A percentile compares a stretch with the other conserved stretches of the same genome.
phyloP scores from a whole-genome alignment of 352 stramenopile genomes.

The Elongisporangium anandrum region DNA sequence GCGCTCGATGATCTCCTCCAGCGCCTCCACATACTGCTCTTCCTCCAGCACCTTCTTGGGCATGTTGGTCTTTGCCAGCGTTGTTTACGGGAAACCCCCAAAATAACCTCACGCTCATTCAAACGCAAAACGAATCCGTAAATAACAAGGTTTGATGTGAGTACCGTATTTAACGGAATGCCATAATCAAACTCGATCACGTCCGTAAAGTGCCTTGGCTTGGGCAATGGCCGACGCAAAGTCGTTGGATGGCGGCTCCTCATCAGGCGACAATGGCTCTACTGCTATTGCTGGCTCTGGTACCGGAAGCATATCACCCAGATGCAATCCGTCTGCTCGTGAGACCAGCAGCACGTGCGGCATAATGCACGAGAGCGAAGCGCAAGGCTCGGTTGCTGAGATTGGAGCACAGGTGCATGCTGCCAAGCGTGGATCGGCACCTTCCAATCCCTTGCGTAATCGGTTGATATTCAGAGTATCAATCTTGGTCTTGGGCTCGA shows the following conservation, averaged over 20 bases:
- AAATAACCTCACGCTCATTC: not conserved
- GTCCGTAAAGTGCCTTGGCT: not conserved
- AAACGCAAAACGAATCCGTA: not conserved
- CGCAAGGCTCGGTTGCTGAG: conserved; percentile 31
- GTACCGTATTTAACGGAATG: not conserved
- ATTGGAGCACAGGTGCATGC: conserved; percentile 32
- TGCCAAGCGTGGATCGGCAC: conserved; percentile 31
- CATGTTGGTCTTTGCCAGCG: conserved; percentile 10
- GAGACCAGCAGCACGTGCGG: conserved; percentile 46
- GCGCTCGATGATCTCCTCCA: conserved; percentile 81
- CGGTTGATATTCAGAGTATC: conserved; percentile 4
- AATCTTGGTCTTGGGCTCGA: conserved; percentile 11
- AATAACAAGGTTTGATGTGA: not conserved
- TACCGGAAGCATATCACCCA: not conserved
- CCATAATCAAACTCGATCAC: not conserved
- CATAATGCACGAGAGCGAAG: conserved; percentile 49
- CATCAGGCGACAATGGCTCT: not conserved
- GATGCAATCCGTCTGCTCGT: not conserved
- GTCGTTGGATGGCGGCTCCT: not conserved
- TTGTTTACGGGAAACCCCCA: not conserved
- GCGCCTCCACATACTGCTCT: conserved; percentile 67
- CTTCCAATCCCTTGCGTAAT: conserved; percentile 17
- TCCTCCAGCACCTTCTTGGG: conserved; percentile 69
- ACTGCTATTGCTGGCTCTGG: conserved; percentile 1
- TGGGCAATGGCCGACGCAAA: not conserved